Conservation (phyloP, 2,329 filamentous ascomycete species). For the Lachnellula hyalina region DNA sequence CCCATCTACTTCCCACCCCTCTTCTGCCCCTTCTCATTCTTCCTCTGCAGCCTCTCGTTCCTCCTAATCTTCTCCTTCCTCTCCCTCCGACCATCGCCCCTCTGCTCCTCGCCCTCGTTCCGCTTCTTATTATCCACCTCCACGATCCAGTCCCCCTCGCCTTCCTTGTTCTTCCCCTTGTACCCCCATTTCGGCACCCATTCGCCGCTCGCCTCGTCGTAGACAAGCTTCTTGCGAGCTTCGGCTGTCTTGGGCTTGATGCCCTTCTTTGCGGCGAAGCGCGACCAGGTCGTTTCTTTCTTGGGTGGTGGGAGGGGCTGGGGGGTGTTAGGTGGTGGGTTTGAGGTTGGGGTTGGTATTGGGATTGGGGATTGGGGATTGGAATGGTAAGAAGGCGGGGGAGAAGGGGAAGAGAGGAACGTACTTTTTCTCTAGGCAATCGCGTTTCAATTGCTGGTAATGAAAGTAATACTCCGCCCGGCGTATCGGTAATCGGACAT, state of each 20-base stretch:
- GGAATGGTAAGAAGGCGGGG: not conserved
- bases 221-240: constrained; percentile 70
- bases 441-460: constrained; percentile 66
- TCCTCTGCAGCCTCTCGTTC: constrained; percentile 65
- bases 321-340: constrained; percentile 2
- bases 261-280: constrained; percentile 94
- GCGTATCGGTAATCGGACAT: constrained; percentile 68
- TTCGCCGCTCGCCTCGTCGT: constrained; percentile 76
- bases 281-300: constrained; percentile 87
- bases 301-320: constrained; percentile 72
- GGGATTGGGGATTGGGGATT: not conserved
- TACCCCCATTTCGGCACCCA: constrained; percentile 97
- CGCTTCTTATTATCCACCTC: constrained; percentile 81
- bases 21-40: constrained; percentile 55
- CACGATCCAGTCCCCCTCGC: constrained; percentile 80
- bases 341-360: not conserved
- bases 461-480: constrained; percentile 67
- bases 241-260: constrained; percentile 86
- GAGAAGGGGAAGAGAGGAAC: not conserved
- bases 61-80: constrained; percentile 64
- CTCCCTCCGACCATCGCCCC: constrained; percentile 58
- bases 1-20: constrained; percentile 32
- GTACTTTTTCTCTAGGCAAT: constrained; percentile 77
- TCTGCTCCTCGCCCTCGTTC: constrained; percentile 53
- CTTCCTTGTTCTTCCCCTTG: constrained; percentile 81